Conservation (phyloP, 164 flowering plant species). For the Akebia trifoliata region DNA sequence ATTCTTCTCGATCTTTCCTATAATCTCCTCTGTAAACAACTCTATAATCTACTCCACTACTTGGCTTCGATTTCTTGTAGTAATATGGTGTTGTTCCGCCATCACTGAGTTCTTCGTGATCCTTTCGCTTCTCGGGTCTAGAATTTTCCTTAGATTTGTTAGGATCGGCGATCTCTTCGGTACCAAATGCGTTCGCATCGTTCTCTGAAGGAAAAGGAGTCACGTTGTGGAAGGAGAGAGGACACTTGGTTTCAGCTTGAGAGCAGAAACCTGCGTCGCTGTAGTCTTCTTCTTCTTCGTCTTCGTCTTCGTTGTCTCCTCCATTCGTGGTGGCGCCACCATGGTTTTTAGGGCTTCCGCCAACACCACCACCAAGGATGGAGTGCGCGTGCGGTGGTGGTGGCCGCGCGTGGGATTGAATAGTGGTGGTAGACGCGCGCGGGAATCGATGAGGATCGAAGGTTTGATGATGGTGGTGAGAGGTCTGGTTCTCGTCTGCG, state of each 20-base stretch:
- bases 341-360: constrained; percentile 18
- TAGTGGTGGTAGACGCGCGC: constrained; percentile 21
- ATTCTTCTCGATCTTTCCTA: constrained; percentile 41
- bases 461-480: constrained; percentile 13
- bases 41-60: neutral
- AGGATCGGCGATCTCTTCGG: constrained; percentile 32
- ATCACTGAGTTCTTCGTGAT: constrained; percentile 49
- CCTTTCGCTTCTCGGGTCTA: constrained; percentile 41
- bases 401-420: constrained; percentile 6
- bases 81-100: constrained; percentile 25
- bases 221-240: constrained; percentile 15
- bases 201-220: constrained; percentile 30
- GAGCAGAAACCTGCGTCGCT: constrained; percentile 34
- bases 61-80: constrained; percentile 16
- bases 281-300: constrained; percentile 25
- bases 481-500: constrained; percentile 12
- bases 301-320: constrained; percentile 23
- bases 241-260: constrained; percentile 15
- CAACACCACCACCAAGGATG: neutral
- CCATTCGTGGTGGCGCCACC: constrained; percentile 9
- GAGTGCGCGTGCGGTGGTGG: constrained; percentile 6
- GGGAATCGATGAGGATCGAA: constrained; percentile 7
- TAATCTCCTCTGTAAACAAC: constrained; percentile 28
- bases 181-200: constrained; percentile 32
- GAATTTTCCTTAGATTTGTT: constrained; percentile 17